phyloP scores from a whole-genome alignment of 352 stramenopile species.

The Phytophthora lateralis region DNA sequence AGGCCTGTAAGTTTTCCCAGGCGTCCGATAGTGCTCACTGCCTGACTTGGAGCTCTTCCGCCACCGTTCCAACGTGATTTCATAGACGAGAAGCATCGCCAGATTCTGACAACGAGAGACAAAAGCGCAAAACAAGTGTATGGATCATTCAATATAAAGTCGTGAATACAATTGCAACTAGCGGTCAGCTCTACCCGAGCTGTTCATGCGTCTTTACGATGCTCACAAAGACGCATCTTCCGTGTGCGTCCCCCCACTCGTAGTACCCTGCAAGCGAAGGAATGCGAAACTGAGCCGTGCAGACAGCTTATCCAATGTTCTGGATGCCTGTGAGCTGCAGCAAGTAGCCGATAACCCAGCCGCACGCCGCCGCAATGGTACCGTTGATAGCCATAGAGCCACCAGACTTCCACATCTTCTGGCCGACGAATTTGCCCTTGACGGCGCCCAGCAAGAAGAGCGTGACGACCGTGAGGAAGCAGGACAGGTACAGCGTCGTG shows the following conservation, averaged over 20 bases:
- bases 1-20: slow-evolving; percentile 24
- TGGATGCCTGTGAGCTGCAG: slow-evolving; percentile 83
- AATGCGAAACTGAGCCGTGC: slow-evolving; percentile 2
- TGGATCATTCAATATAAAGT: slow-evolving; percentile 27
- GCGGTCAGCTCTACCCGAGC: slow-evolving; percentile 21
- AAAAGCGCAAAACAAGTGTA: slow-evolving; percentile 15
- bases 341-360: slow-evolving; percentile 85
- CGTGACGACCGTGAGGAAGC: slow-evolving; percentile 92
- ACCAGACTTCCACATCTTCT: slow-evolving; percentile 73
- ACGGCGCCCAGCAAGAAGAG: slow-evolving; percentile 94
- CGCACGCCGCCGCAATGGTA: slow-evolving; percentile 67
- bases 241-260: not conserved
- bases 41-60: not conserved
- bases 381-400: slow-evolving; percentile 83
- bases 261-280: not conserved
- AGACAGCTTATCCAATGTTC: slow-evolving; percentile 52
- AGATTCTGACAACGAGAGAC: not conserved
- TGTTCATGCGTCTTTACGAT: slow-evolving; percentile 9
- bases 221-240: slow-evolving; percentile 4
- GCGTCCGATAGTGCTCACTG: too few species aligned
- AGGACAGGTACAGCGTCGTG: slow-evolving; percentile 92
- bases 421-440: slow-evolving; percentile 88
- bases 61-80: not conserved
- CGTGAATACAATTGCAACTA: slow-evolving; percentile 25
- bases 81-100: not conserved